Conservation (phyloP, 495 filamentous ascomycete species). For the Aspergillus nidulans region DNA sequence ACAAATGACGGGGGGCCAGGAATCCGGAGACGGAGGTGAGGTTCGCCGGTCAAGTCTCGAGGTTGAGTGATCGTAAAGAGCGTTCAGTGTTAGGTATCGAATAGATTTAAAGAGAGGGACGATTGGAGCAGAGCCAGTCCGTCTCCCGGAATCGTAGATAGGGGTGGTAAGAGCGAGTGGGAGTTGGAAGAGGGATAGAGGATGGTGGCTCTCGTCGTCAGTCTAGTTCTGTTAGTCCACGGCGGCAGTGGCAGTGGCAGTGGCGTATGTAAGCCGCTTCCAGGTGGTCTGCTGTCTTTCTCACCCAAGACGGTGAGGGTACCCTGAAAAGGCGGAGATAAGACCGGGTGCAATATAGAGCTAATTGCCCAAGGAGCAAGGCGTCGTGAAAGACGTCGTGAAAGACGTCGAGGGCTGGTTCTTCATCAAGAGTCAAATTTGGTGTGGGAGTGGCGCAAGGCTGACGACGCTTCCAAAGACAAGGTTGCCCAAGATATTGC, state of each 20-base stretch:
- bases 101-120: not conserved
- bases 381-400: constrained; percentile 12
- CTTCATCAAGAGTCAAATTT: not conserved
- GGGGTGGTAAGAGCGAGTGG: constrained; percentile 1
- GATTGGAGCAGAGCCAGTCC: constrained; percentile 13
- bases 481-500: not conserved
- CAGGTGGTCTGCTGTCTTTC: constrained; percentile 3
- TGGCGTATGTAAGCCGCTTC: constrained; percentile 20
- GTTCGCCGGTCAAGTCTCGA: constrained; percentile 3
- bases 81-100: constrained; percentile 23
- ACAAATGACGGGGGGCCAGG: constrained; percentile 6
- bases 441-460: constrained; percentile 13
- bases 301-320: not conserved
- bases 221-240: constrained; percentile 5
- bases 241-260: constrained; percentile 2
- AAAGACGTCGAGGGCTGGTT: not conserved
- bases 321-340: not conserved
- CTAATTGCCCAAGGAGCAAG: not conserved
- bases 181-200: not conserved
- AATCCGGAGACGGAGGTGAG: not conserved
- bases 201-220: not conserved
- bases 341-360: constrained; percentile 15
- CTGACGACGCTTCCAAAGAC: constrained; percentile 8
- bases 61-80: not conserved
- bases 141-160: constrained; percentile 11